Evolutionary conservation across 495 filamentous ascomycete species (phyloP), one percentile per base, ranked within the genome.

Genomic region (Neurospora sp.): DNA sequence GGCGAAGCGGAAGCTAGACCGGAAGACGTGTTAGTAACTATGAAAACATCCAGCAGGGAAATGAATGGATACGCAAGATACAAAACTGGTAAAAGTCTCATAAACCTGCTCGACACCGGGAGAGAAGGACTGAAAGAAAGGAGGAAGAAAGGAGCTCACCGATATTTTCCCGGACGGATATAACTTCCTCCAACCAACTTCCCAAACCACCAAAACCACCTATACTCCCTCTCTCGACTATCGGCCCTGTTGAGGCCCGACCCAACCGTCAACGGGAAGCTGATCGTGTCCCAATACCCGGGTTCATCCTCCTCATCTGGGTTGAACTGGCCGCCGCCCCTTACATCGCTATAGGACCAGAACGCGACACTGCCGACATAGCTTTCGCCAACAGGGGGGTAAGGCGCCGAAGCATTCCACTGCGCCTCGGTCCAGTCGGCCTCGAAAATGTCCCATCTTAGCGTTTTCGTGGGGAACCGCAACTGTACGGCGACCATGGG

Each of bases 111-210:
- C 19, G 42, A 9, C 42, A 0, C 7, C 40, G 6, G 3, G n/a
- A n/a, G n/a, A n/a, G n/a, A n/a, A n/a, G n/a, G n/a, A n/a, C n/a
- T n/a, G n/a, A 43, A 43, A n/a, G 8, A 71, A 45, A 6, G 19
- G 45, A 69, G 13, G 28, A 37, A 17, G 31, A 59, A 36, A 42
- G 5, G n/a, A 42, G 71, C 78, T 77, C 69, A 83, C 72, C 74
- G 78, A 70, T 84, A 84, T 36, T 82, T 80, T 17, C 82, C 82
- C 21, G 79, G 75, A 28, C 75, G 75, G 45, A 84, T 80, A 11
- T 79, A 77, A 19, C 74, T 77, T 11, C 82, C 82, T 37, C 81
- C 76, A 4, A 74, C 77, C 73, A 83, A 69, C 71, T 78, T 76
- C 21, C 82, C 82, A 5, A 77, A 76, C 82, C 82, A 84, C 73